These are phyloP conservation scores for Phytophthora sp. DNA, from an alignment of 352 stramenopile species.

Conservation along the genomic window DNA sequence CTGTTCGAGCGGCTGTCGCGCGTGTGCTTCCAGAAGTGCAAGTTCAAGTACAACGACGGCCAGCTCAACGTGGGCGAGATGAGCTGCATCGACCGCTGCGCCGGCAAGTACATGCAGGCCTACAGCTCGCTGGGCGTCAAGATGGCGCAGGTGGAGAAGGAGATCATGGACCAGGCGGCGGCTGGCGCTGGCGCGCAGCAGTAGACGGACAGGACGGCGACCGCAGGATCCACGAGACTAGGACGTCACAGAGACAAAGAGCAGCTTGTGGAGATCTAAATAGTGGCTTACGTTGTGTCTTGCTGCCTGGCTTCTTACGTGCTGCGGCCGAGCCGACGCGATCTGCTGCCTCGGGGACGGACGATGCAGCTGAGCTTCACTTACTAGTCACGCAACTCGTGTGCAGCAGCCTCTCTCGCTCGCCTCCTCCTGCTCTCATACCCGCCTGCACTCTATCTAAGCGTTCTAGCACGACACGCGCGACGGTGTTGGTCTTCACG, in stretches of 20 bases:
- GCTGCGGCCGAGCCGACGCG: neutral
- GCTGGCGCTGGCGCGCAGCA: constrained; percentile 52
- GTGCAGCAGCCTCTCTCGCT: neutral
- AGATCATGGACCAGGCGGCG: constrained; percentile 81
- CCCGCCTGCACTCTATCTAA: constrained; percentile 20
- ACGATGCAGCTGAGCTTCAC: constrained; percentile 13
- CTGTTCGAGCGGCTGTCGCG: constrained; percentile 92
- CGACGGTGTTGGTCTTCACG: neutral
- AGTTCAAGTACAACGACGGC: constrained; percentile 95
- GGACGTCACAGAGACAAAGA: too few relatives aligned
- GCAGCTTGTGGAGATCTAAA: constrained; percentile 48
- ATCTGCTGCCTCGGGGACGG: constrained; percentile 6
- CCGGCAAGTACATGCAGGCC: constrained; percentile 97
- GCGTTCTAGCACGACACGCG: constrained; percentile 14
- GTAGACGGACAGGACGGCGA: constrained; percentile 24
- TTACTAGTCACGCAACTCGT: constrained; percentile 5
- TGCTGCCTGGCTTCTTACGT: constrained; percentile 3
- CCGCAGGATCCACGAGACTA: neutral
- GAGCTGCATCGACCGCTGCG: constrained; percentile 98
- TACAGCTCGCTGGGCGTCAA: constrained; percentile 95
- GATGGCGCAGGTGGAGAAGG: constrained; percentile 95
- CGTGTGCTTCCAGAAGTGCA: constrained; percentile 95
- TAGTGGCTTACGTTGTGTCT: constrained; percentile 46
- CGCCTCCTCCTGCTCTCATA: neutral
- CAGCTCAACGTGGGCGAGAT: constrained; percentile 98